Conservation (phyloP, 352 stramenopile species). For the Phytopythium boreale region DNA sequence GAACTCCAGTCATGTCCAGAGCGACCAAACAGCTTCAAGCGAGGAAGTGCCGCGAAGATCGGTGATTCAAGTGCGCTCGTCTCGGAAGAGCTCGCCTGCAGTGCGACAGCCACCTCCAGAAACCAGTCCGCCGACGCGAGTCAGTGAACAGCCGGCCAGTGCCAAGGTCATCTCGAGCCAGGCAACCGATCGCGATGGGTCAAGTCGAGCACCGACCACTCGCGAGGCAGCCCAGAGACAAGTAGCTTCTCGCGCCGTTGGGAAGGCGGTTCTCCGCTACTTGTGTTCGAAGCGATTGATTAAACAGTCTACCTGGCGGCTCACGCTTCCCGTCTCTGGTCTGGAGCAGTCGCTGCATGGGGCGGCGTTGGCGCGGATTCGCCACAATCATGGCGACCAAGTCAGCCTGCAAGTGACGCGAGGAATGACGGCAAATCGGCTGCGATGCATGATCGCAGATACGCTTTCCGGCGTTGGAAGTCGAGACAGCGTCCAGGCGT, state of each 20-base stretch:
- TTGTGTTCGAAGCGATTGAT: conserved; percentile 29
- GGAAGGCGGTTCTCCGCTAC: conserved; percentile 50
- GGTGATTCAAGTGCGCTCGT: background rate
- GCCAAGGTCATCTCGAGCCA: background rate
- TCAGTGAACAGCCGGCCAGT: background rate
- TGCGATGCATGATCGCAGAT: conserved; percentile 45
- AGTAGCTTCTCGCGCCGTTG: conserved; percentile 36
- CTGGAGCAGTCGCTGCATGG: conserved; percentile 32
- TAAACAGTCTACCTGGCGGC: conserved; percentile 49
- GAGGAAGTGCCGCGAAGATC: background rate
- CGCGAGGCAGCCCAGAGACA: background rate
- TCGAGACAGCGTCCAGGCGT: background rate
- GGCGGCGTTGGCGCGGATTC: conserved; percentile 19
- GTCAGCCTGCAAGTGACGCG: conserved; percentile 37
- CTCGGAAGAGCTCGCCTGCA: background rate
- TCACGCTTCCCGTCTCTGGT: conserved; percentile 30
- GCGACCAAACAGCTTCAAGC: background rate
- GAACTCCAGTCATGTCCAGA: background rate
- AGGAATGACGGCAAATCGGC: conserved; percentile 57
- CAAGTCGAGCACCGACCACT: background rate
- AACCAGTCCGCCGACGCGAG: background rate
- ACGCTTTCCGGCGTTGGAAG: conserved; percentile 18
- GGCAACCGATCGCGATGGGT: background rate
- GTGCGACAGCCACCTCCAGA: background rate
- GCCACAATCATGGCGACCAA: conserved; percentile 10